Evolutionary conservation across 345 rosid species (phyloP).

Genomic region (Turritis glabra): DNA sequence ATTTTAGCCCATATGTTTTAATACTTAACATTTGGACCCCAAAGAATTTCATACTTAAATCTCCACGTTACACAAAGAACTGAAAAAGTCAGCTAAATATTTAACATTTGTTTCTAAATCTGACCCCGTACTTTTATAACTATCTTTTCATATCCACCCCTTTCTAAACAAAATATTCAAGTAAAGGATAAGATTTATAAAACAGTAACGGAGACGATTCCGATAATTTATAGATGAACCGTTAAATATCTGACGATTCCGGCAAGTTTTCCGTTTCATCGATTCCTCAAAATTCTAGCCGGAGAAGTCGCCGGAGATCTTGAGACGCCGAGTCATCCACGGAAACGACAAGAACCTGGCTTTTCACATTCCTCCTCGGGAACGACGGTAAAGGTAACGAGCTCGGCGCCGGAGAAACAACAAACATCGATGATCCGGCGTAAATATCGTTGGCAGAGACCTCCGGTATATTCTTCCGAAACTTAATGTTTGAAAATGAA

Average conservation of each 20-base stretch:
- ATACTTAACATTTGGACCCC: neutral
- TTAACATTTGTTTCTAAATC: slow-evolving; percentile 25
- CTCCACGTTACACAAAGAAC: neutral
- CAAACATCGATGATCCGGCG: slow-evolving; percentile 58
- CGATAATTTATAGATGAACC: neutral
- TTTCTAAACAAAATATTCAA: slow-evolving; percentile 4
- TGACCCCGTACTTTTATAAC: slow-evolving; percentile 25
- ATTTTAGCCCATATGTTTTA: neutral
- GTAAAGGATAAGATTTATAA: neutral
- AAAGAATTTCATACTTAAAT: neutral
- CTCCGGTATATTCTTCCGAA: slow-evolving; percentile 35
- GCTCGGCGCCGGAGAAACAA: slow-evolving; percentile 64
- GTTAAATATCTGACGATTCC: slow-evolving; percentile 23
- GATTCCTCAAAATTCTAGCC: slow-evolving; percentile 42
- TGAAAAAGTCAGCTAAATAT: slow-evolving; percentile 19
- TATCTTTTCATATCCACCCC: neutral
- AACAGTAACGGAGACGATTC: neutral
- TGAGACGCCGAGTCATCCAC: slow-evolving; percentile 63
- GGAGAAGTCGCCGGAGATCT: slow-evolving; percentile 66
- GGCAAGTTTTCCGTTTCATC: neutral
- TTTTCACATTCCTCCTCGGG: slow-evolving; percentile 43
- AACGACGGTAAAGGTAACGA: slow-evolving; percentile 67
- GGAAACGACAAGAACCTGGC: slow-evolving; percentile 31
- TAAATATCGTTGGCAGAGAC: slow-evolving; percentile 44
- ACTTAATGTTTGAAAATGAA: slow-evolving; percentile 39